Conservation (phyloP, 1,284 basidiomycete species). For the Gomphus sp. region DNA sequence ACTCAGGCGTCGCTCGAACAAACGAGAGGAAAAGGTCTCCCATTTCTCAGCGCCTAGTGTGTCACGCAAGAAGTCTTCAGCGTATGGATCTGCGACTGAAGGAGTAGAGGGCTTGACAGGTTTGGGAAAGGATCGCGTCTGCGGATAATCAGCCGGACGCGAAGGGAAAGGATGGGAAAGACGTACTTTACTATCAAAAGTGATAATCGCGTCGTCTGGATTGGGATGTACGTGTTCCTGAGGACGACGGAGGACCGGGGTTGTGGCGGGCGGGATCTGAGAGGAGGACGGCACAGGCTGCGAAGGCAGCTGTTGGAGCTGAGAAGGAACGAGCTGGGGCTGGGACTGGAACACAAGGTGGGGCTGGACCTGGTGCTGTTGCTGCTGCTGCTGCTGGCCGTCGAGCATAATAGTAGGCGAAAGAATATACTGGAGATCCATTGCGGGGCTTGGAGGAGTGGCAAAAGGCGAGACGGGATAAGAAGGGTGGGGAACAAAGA, state of each 20-base stretch:
- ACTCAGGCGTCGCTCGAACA: constrained; percentile 36
- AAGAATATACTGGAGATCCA: constrained; percentile 9
- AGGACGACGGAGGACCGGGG: background rate
- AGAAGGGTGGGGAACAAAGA: background rate
- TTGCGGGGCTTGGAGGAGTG: background rate
- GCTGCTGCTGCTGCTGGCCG: background rate
- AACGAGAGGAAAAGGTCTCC: constrained; percentile 36
- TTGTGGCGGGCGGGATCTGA: background rate
- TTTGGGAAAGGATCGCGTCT: constrained; percentile 4
- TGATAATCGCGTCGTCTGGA: constrained; percentile 6
- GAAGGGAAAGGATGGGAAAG: background rate
- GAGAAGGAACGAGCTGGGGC: background rate
- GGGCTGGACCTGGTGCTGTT: background rate
- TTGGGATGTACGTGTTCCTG: constrained; percentile 1
- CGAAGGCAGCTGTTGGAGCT: background rate
- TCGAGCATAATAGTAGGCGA: background rate
- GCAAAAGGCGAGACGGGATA: background rate
- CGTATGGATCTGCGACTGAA: constrained; percentile 33
- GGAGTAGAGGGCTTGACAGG: constrained; percentile 6
- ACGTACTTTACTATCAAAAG: constrained; percentile 6
- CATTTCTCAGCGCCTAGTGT: constrained; percentile 34
- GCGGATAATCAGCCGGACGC: background rate
- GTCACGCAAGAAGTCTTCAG: constrained; percentile 34
- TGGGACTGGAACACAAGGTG: background rate
- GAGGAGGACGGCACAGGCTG: background rate